Evolutionary conservation across 495 filamentous ascomycete species (phyloP), one percentile per base, ranked within the genome.

Genomic region (Filosporella fistucella): DNA sequence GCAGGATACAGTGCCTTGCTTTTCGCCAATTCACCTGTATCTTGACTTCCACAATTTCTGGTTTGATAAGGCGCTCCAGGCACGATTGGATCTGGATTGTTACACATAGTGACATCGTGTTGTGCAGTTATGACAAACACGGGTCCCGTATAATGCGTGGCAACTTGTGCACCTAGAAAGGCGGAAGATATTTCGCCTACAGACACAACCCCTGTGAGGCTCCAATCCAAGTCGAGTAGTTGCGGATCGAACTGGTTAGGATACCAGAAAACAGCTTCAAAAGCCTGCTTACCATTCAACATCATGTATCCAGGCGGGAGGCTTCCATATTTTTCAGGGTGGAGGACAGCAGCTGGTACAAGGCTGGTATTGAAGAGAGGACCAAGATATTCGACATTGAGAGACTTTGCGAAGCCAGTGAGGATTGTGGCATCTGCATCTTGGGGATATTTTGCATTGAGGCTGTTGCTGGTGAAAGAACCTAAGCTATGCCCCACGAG

Each of bases 401-500:
- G 17, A 23, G 12, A 26, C 16, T 10, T 1, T 3, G 34, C 67
- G 56, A 71, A 85, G 8, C 81, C 81, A 4, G 77, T 81, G 20
- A 85, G 65, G 28, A 81, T 60, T 20, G 82, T 60, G 5, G 68
- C 79, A 55, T 84, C 77, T 1, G 72, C 74, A 49, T 73, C 62
- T 34, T 61, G 55, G 1, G 80, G 80, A 49, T 80, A 67, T 42
- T 60, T 59, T 7, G 67, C 63, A 5, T 68, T 64, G 17, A 84
- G 58, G 28, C 59, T 56, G 54, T 72, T 71, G 18, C 63, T 66
- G 21, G 70, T 62, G 11, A 70, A 39, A 2, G 71, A 74, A 39
- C 75, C 75, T 55, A 69, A 77, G 16, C 63, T 69, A 62, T 81
- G 77, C 21, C 81, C 81, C 6, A 79, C 73, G 48, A 82, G 74